phyloP scores from a whole-genome alignment of 2,329 filamentous ascomycete species.

The Penicillium sp. region DNA sequence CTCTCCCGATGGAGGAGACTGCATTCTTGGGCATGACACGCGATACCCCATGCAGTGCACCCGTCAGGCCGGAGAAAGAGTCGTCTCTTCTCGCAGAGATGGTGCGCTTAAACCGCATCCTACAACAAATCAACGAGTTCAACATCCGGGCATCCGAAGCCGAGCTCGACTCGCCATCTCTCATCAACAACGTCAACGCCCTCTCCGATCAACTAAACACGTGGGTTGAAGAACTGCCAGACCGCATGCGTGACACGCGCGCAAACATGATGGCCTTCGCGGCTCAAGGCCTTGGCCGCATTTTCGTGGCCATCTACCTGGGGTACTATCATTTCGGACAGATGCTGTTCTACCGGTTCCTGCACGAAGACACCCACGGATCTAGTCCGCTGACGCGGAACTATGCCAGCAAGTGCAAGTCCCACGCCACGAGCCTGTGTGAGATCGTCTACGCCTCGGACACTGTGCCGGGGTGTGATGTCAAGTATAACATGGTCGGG shows the following conservation, averaged over 20 bases:
- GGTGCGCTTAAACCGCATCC: slow-evolving; percentile 40
- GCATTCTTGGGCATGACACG: slow-evolving; percentile 26
- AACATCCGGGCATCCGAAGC: slow-evolving; percentile 35
- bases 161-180: slow-evolving; percentile 17
- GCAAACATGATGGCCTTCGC: slow-evolving; percentile 41
- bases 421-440: slow-evolving; percentile 41
- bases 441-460: slow-evolving; percentile 43
- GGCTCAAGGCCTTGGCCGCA: slow-evolving; percentile 42
- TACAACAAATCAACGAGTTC: slow-evolving; percentile 43
- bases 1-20: slow-evolving; percentile 40
- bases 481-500: slow-evolving; percentile 47
- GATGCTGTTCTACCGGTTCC: slow-evolving; percentile 50
- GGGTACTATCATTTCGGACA: slow-evolving; percentile 50
- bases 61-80: slow-evolving; percentile 10
- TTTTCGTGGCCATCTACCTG: slow-evolving; percentile 48
- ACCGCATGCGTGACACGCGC: slow-evolving; percentile 38
- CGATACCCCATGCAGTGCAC: not conserved
- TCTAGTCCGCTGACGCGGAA: slow-evolving; percentile 12
- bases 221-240: slow-evolving; percentile 39
- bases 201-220: slow-evolving; percentile 36
- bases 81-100: slow-evolving; percentile 38
- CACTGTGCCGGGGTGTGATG: slow-evolving; percentile 38
- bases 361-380: slow-evolving; percentile 32
- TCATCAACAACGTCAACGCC: slow-evolving; percentile 23
- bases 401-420: slow-evolving; percentile 43